Conservation (phyloP, 805 yeast species). For the Spathaspora passalidarum region DNA sequence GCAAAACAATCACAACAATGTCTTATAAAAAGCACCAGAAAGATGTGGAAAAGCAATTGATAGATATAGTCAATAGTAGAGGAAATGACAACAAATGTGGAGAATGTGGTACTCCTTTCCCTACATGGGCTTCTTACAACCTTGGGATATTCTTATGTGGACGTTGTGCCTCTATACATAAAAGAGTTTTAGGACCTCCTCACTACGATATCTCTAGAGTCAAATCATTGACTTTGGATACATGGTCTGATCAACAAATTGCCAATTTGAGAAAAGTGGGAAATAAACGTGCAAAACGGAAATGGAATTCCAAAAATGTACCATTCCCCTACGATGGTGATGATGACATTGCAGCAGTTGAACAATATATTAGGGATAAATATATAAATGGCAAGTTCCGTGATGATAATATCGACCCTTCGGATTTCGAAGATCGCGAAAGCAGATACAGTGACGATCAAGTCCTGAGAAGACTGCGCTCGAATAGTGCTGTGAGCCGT, state of each 20-base stretch:
- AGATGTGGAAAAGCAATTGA: constrained; percentile 48
- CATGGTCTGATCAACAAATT: constrained; percentile 61
- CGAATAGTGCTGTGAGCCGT: constrained; percentile 10
- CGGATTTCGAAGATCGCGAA: constrained; percentile 32
- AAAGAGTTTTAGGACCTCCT: constrained; percentile 52
- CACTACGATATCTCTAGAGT: constrained; percentile 53
- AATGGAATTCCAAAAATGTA: constrained; percentile 67
- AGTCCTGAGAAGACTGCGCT: constrained; percentile 17
- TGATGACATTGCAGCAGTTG: constrained; percentile 54
- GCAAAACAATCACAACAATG: constrained; percentile 1
- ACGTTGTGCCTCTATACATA: constrained; percentile 77
- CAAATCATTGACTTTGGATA: constrained; percentile 70
- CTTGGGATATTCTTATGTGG: constrained; percentile 79
- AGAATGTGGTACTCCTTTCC: constrained; percentile 67
- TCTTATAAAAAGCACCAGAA: constrained; percentile 39
- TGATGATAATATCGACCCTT: constrained; percentile 31
- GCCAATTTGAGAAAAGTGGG: constrained; percentile 48
- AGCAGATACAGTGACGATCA: constrained; percentile 21
- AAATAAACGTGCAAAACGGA: constrained; percentile 53
- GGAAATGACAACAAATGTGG: constrained; percentile 72
- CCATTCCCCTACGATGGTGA: constrained; percentile 79
- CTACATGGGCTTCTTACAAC: constrained; percentile 53
- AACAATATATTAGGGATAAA: constrained; percentile 61
- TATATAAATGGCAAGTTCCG: constrained; percentile 63
- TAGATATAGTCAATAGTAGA: constrained; percentile 55